Percentiles rank a stretch among this genome's conserved stretches.
phyloP scores from a whole-genome alignment of 2,329 filamentous ascomycete species.

The Sarocladiaceae sp. region DNA sequence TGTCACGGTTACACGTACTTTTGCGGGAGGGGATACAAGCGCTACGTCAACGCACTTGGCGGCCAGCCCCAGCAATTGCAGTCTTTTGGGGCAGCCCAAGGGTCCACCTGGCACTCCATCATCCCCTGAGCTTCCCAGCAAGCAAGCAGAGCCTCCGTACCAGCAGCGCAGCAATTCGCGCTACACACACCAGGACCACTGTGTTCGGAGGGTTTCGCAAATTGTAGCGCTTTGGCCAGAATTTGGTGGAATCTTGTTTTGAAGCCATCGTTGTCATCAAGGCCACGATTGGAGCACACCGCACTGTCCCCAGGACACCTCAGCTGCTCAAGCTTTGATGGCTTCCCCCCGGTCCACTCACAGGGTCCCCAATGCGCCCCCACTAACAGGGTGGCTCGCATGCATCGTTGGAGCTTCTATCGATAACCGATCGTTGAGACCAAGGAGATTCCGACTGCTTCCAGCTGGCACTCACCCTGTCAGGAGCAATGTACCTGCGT shows the following conservation, averaged over 20 bases:
- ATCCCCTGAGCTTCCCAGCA: background rate
- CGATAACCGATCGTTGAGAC: slow-evolving; percentile 8
- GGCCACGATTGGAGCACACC: too few relatives aligned
- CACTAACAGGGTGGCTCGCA: background rate
- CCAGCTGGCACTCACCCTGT: too few relatives aligned
- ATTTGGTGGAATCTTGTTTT: too few relatives aligned
- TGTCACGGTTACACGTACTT: background rate
- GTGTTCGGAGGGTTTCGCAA: too few relatives aligned
- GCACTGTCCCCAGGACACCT: too few relatives aligned
- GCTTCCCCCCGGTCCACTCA: background rate
- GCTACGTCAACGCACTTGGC: background rate
- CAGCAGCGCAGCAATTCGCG: background rate
- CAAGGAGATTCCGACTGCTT: too few relatives aligned
- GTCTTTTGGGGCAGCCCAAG: slow-evolving; percentile 4
- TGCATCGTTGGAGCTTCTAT: slow-evolving; percentile 2
- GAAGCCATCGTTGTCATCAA: too few relatives aligned
- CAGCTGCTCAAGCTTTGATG: background rate
- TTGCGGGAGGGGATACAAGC: background rate
- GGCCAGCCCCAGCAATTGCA: slow-evolving; percentile 1
- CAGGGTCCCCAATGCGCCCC: background rate
- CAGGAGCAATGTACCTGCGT: too few relatives aligned
- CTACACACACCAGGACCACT: too few relatives aligned
- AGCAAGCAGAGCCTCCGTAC: too few relatives aligned
- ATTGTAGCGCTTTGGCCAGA: too few relatives aligned
- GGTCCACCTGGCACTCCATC: background rate